A percentile compares a stretch with the other conserved stretches of the same genome.
Evolutionary conservation across 371 early-diverging fungal genomes (phyloP).

Genomic region (Lichtheimia ornata): DNA sequence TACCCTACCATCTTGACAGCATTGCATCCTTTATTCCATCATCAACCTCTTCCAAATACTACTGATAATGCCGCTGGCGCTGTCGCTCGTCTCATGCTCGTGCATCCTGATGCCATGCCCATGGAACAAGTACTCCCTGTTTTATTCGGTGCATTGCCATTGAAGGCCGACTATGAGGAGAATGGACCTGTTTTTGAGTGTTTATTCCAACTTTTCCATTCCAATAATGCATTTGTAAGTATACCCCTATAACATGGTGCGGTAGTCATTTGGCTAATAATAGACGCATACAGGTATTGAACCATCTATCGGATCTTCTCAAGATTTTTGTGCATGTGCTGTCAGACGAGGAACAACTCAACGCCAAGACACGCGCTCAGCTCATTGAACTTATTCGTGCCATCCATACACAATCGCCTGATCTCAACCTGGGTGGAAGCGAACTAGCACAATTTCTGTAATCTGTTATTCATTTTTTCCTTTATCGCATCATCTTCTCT

Average conservation of each 20-base stretch:
- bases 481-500: too few relatives aligned
- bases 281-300: conserved; percentile 26
- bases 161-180: conserved; percentile 81
- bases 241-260: neutral
- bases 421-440: conserved; percentile 13
- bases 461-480: neutral
- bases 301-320: conserved; percentile 30
- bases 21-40: conserved; percentile 74
- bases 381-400: conserved; percentile 60
- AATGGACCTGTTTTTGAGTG: conserved; percentile 79
- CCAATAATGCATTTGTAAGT: conserved; percentile 57
- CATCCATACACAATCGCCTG: conserved; percentile 42
- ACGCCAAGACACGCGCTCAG: conserved; percentile 51
- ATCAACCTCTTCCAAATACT: conserved; percentile 63
- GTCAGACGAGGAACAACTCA: conserved; percentile 59
- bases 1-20: conserved; percentile 72
- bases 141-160: conserved; percentile 69
- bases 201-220: conserved; percentile 65
- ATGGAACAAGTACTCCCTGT: conserved; percentile 74
- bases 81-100: conserved; percentile 78
- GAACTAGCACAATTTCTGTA: conserved; percentile 20
- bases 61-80: conserved; percentile 92
- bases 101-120: conserved; percentile 71
- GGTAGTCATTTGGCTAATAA: neutral
- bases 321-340: conserved; percentile 51